Conservation (phyloP, 2,329 filamentous ascomycete genomes). For the Aureobasidium mangrovei region DNA sequence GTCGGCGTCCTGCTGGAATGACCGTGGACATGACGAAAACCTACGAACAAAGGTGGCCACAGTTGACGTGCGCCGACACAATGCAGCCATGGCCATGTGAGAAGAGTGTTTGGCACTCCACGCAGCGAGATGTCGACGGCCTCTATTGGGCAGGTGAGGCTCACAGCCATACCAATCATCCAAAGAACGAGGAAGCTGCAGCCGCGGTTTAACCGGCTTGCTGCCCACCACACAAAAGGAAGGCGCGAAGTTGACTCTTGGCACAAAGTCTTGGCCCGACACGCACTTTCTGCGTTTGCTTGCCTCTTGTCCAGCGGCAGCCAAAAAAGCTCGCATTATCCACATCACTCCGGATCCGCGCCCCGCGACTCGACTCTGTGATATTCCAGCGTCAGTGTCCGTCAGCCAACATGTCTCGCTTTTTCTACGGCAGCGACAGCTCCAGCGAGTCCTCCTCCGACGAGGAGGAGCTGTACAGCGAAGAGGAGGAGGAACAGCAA, state of each 20-base stretch:
- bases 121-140: too few species aligned
- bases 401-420: conserved; percentile 74
- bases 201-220: too few species aligned
- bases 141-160: too few species aligned
- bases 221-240: background rate
- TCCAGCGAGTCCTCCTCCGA: conserved; percentile 90
- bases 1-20: background rate
- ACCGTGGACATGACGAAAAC: background rate
- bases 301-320: background rate
- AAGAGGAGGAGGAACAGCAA: conserved; percentile 56
- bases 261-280: background rate
- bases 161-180: too few species aligned
- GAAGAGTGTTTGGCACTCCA: too few species aligned
- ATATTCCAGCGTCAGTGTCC: conserved; percentile 1
- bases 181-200: too few species aligned
- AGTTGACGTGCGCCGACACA: background rate
- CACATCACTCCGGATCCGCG: background rate
- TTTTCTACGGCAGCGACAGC: conserved; percentile 94
- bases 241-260: background rate
- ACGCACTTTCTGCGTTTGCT: background rate
- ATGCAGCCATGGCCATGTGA: background rate
- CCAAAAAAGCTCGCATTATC: background rate
- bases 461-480: conserved; percentile 88
- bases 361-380: conserved; percentile 7
- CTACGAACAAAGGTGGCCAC: background rate